A percentile compares a stretch with the other conserved stretches of the same genome.
phyloP scores from a whole-genome alignment of 2,329 filamentous ascomycete genomes.

The Fusarium sp. region DNA sequence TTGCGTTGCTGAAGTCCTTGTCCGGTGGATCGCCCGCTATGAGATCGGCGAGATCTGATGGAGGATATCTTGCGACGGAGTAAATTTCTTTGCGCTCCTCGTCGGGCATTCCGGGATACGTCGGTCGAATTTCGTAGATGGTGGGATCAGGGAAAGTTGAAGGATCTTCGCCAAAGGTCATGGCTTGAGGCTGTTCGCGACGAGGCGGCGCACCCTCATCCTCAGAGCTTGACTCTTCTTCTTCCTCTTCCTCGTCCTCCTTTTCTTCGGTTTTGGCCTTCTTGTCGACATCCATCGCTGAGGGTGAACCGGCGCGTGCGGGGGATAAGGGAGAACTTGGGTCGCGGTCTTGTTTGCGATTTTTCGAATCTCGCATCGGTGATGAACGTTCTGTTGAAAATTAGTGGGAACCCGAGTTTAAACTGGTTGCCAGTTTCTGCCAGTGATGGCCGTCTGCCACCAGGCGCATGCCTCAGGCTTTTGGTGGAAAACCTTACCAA shows the following conservation, averaged over 20 bases:
- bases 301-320: constrained; percentile 63
- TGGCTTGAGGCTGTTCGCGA: constrained; percentile 78
- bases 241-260: constrained; percentile 21
- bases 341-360: constrained; percentile 64
- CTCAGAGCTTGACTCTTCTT: constrained; percentile 65
- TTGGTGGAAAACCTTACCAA: constrained; percentile 47
- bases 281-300: constrained; percentile 71
- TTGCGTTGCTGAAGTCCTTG: constrained; percentile 94
- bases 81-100: constrained; percentile 91
- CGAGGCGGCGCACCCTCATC: constrained; percentile 72
- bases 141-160: constrained; percentile 93
- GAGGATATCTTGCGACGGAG: constrained; percentile 86
- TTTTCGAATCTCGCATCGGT: constrained; percentile 65
- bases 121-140: constrained; percentile 88
- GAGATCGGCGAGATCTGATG: constrained; percentile 82
- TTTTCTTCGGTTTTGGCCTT: constrained; percentile 58
- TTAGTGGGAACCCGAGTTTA: constrained; percentile 25
- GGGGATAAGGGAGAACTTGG: constrained; percentile 72
- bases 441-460: constrained; percentile 8
- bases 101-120: constrained; percentile 80
- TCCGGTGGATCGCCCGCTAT: constrained; percentile 92
- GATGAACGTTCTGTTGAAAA: constrained; percentile 64
- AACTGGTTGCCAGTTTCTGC: constrained; percentile 18
- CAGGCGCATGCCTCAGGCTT: constrained; percentile 4
- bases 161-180: constrained; percentile 93